Percentiles rank a stretch among this genome's conserved stretches.
Evolutionary conservation across 2,329 filamentous ascomycete genomes (phyloP).

Genomic region (Ophiostoma triangulosporum): DNA sequence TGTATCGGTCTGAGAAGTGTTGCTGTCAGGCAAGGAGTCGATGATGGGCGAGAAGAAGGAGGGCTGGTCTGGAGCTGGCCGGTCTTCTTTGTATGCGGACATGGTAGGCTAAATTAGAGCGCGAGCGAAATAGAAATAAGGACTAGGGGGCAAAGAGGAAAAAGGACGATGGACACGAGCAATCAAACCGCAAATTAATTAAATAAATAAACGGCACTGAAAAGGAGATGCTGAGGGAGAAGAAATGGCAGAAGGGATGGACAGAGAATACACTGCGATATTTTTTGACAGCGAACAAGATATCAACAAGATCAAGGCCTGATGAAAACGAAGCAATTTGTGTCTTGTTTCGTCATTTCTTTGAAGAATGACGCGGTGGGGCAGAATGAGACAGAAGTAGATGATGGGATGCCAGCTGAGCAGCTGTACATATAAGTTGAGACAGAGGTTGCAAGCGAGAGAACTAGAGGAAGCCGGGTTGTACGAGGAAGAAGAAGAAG

Average conservation of each 20-base stretch:
- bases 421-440: not conserved
- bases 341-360: not conserved
- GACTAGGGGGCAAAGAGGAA: not conserved
- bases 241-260: not conserved
- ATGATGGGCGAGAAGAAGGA: not conserved
- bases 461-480: not conserved
- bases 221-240: too few relatives aligned
- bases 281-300: not conserved
- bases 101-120: conserved; percentile 5
- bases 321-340: not conserved
- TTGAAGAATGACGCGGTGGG: not conserved
- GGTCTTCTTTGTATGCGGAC: conserved; percentile 3
- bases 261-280: not conserved
- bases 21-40: not conserved
- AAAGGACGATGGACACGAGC: not conserved
- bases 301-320: not conserved
- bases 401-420: not conserved
- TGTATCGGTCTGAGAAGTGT: not conserved
- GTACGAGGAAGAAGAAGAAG: not conserved
- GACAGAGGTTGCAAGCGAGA: not conserved
- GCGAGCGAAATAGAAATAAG: not conserved
- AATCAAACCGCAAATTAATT: not conserved
- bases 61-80: conserved; percentile 2
- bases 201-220: not conserved
- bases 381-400: not conserved